A percentile compares a stretch with the other conserved stretches of the same genome.
These are phyloP conservation scores for Aureobasidium zeae DNA, from an alignment of 2,329 filamentous ascomycete species.

Conservation along the genomic window DNA sequence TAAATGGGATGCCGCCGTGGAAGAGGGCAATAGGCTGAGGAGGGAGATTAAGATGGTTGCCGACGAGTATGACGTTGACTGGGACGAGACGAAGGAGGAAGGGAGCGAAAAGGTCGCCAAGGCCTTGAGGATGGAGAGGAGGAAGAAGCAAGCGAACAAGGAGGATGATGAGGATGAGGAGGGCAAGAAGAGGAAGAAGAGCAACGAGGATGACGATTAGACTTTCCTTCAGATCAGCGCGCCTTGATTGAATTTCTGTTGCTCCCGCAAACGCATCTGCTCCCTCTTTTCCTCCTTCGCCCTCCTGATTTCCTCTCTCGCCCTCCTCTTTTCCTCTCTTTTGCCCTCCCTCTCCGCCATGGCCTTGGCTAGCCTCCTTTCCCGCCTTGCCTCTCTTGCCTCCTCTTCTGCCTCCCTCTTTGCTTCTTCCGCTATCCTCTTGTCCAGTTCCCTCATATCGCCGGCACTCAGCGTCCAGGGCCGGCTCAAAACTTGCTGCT, in stretches of 20 bases:
- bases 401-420: conserved; percentile 19
- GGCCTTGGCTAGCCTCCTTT: conserved; percentile 27
- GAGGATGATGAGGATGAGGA: conserved; percentile 32
- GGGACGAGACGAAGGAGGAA: conserved; percentile 62
- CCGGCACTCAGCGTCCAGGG: conserved; percentile 44
- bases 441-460: conserved; percentile 37
- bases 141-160: conserved; percentile 29
- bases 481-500: conserved; percentile 39
- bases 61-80: conserved; percentile 81
- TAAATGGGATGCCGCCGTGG: conserved; percentile 68
- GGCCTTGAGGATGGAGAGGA: conserved; percentile 43
- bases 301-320: conserved; percentile 26
- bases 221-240: conserved; percentile 24
- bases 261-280: conserved; percentile 27
- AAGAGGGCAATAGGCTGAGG: conserved; percentile 68
- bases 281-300: conserved; percentile 27
- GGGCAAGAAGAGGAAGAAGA: conserved; percentile 5
- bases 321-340: conserved; percentile 27
- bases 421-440: conserved; percentile 27
- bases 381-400: conserved; percentile 29
- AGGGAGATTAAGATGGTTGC: conserved; percentile 73
- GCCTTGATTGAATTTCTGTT: conserved; percentile 35
- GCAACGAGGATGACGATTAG: conserved; percentile 7
- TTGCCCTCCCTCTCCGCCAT: conserved; percentile 29
- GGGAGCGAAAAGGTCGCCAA: conserved; percentile 46